Evolutionary conservation across 1,139 yeast genomes (phyloP), one percentile per base, ranked within the genome.

Genomic region (Geotrichum carabidarum): DNA sequence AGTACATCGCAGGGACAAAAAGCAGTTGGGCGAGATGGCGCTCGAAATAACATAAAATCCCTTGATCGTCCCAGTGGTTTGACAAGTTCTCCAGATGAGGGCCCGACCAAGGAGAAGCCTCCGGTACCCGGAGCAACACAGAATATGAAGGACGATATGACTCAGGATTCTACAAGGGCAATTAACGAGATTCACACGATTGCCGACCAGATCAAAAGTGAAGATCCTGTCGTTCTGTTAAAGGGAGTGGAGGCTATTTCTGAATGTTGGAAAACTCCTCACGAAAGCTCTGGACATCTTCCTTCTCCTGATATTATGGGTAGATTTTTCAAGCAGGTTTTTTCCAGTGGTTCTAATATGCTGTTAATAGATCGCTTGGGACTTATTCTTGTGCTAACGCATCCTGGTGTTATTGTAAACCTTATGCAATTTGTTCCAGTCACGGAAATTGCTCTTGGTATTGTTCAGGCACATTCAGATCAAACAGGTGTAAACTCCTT

Each of bases 381-480:
- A 15, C 31, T 48, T 5, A 32, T 48, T 1, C 32, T n/a, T 22
- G n/a, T 34, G 5, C 40, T 48, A 17, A 48, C 51, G 5, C 38
- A 48, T 48, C 51, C 51, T 4, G 22, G 15, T 22, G 51, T 48
- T 32, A 37, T 48, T 48, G 6, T 47, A 17, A 42, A 48, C 35
- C 14, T 48, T 12, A 34, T 31, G 17, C 51, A 48, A 18, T 48
- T 41, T 34, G 46, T 48, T 2, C 40, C 51, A 18, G 47, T 34
- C 7, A 48, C 47, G 12, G 51, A 48, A 30, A 14, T 48, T 17
- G 41, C 36, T 17, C 34, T 48, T 8, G 51, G 42, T 8, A 18
- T 32, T 22, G 18, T 48, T 14, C 40, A 35, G 27, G 42, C 51
- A 12, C 51, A 48, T 15, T 5, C 43, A 2, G 47, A 41, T 3